Evolutionary conservation across 768 basidiomycete species (phyloP), one percentile per base, ranked within the genome.

Genomic region (Mrakia hoshinonis): DNA sequence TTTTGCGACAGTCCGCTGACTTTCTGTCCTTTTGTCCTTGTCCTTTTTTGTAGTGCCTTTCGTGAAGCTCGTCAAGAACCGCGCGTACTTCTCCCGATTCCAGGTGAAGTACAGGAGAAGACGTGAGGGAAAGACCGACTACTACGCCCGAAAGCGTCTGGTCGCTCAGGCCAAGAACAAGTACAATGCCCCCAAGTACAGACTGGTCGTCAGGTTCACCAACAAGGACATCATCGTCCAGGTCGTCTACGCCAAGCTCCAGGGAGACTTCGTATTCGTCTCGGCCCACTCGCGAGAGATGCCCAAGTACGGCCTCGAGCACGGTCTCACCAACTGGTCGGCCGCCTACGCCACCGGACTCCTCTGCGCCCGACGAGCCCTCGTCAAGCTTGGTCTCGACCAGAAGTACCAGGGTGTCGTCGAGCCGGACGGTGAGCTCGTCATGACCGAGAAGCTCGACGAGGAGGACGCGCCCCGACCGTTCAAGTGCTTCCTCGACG

Each of bases 111-210:
- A 96, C 83, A 90, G 95, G 80, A 85, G 96, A 79, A 85, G 96
- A 76, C 87, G 93, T 80, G 96, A 99, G 83, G 96, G 96, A 73
- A 98, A 95, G 85, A 99, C 96, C 73, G 96, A 99, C 80, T 99
- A 98, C 86, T 97, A 98, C 77, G 96, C 96, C 75, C 91, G 96
- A 76, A 96, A 97, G 84, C 88, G 94, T 76, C 86, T 99, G 68
- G 87, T 98, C 75, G 87, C 91, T 72, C 96, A 99, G 85, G 93
- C 96, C 72, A 99, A 99, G 86, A 98, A 97, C 87, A 98, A 98
- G 85, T 73, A 73, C 72, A 67, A 67, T 68, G 63, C 68, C 39
- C 69, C 69, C 36, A 75, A 80, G 77, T 79, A 78, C 79, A 73
- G 78, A 58, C 88, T 98, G 64, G 96, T 98, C 74, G 96, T 99